Percentiles rank a stretch among this genome's conserved stretches.
Conservation (phyloP, 2,329 filamentous ascomycete species). For the Mollisia scopiformis region DNA sequence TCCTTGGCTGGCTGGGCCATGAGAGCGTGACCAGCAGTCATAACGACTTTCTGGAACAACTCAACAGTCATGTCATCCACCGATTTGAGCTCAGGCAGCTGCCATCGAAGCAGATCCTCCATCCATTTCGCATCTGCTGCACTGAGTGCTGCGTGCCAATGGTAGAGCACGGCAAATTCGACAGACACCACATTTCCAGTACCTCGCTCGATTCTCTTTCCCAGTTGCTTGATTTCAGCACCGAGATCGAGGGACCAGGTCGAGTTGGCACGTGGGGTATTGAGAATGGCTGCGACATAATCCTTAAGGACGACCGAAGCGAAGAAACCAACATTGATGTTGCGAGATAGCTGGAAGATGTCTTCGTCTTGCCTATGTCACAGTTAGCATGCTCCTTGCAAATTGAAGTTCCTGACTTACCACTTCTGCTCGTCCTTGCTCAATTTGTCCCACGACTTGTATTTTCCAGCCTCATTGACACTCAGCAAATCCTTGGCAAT, state of each 20-base stretch:
- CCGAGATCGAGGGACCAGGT: conserved; percentile 48
- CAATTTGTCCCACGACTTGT: conserved; percentile 43
- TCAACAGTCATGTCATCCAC: conserved; percentile 46
- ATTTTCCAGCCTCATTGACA: conserved; percentile 48
- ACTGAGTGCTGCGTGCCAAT: conserved; percentile 49
- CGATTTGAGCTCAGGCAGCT: conserved; percentile 42
- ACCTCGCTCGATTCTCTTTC: conserved; percentile 44
- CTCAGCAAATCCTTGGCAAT: conserved; percentile 44
- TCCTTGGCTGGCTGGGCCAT: conserved; percentile 37
- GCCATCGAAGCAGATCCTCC: conserved; percentile 41
- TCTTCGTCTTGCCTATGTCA: conserved; percentile 48
- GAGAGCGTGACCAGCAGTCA: conserved; percentile 40
- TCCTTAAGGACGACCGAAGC: conserved; percentile 48
- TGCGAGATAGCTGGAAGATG: conserved; percentile 48
- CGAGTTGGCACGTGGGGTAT: conserved; percentile 47
- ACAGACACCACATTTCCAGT: conserved; percentile 48
- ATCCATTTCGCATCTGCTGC: conserved; percentile 49
- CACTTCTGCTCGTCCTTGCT: conserved; percentile 40
- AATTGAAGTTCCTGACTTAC: conserved; percentile 34
- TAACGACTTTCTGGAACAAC: conserved; percentile 46
- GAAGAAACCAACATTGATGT: conserved; percentile 52
- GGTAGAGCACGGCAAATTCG: conserved; percentile 50
- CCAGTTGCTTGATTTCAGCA: conserved; percentile 46
- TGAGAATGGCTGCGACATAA: conserved; percentile 48
- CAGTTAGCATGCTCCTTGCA: neutral